phyloP scores from a whole-genome alignment of 768 basidiomycete species.

The Rhodotorula sphaerocarpa region DNA sequence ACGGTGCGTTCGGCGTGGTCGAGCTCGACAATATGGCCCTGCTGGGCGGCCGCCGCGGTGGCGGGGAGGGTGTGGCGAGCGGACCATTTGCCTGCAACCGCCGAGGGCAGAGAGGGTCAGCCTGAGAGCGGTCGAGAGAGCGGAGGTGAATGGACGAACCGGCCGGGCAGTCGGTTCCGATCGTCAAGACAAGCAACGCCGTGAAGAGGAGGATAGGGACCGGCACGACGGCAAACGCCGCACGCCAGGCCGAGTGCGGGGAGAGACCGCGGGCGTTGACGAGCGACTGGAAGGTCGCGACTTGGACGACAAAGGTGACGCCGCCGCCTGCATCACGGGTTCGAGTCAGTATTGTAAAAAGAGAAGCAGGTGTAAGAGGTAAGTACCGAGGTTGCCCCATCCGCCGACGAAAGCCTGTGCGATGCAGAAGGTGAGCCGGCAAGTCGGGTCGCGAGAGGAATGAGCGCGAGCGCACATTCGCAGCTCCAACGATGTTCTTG shows the following conservation, averaged over 20 bases:
- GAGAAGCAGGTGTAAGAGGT: too few relatives aligned
- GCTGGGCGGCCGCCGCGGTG: conserved; percentile 36
- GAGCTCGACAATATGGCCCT: conserved; percentile 38
- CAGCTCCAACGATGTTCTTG: conserved; percentile 48
- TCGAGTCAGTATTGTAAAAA: too few relatives aligned
- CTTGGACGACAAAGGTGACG: conserved; percentile 51
- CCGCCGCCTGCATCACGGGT: neutral
- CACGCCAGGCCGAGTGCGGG: conserved; percentile 52
- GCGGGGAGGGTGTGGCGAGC: conserved; percentile 48
- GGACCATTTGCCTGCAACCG: conserved; percentile 49
- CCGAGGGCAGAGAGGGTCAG: too few relatives aligned
- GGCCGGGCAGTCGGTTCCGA: conserved; percentile 53
- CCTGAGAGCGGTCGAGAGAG: neutral
- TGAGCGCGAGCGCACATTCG: conserved; percentile 42
- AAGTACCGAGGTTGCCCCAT: conserved; percentile 47
- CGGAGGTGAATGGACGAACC: conserved; percentile 33
- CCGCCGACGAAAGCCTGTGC: conserved; percentile 49
- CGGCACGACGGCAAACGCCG: conserved; percentile 54
- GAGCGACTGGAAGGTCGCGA: conserved; percentile 50
- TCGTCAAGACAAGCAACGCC: conserved; percentile 47
- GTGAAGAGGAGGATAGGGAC: conserved; percentile 51
- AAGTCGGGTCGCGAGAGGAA: too few relatives aligned
- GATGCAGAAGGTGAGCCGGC: too few relatives aligned
- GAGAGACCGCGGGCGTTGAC: conserved; percentile 31
- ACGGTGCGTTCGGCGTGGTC: conserved; percentile 34